Evolutionary conservation across 768 basidiomycete genomes (phyloP).

Genomic region (Chalciporus chontae): DNA sequence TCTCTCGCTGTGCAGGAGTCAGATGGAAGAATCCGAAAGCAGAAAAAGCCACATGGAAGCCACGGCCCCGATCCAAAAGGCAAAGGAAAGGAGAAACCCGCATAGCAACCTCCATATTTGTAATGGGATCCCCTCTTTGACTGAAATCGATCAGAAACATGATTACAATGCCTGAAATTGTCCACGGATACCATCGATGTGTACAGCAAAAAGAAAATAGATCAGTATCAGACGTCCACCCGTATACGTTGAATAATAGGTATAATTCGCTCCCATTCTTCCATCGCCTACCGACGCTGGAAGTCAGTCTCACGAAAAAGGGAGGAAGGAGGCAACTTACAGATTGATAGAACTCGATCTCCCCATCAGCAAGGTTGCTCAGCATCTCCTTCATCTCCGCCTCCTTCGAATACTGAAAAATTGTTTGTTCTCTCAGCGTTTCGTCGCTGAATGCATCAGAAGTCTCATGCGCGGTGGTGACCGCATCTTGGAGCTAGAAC

Average conservation of each 20-base stretch:
- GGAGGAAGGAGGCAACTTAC: conserved; percentile 37
- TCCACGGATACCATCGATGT: conserved; percentile 10
- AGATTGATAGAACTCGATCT: conserved; percentile 92
- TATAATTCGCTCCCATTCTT: conserved; percentile 96
- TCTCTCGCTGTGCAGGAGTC: conserved; percentile 81
- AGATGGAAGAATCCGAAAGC: conserved; percentile 52
- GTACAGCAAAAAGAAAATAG: conserved; percentile 16
- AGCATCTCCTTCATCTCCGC: conserved; percentile 98
- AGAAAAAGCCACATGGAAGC: conserved; percentile 3
- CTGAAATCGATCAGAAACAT: conserved; percentile 1
- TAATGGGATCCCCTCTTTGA: background rate
- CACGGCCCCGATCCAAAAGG: conserved; percentile 6
- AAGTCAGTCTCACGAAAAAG: conserved; percentile 5
- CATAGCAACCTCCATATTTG: background rate
- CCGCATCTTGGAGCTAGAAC: conserved; percentile 88
- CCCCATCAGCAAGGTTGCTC: conserved; percentile 83
- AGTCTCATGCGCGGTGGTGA: conserved; percentile 91
- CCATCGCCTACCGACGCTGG: conserved; percentile 65
- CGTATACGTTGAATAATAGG: conserved; percentile 91
- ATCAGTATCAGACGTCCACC: conserved; percentile 69
- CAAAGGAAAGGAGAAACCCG: conserved; percentile 10
- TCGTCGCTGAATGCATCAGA: conserved; percentile 96
- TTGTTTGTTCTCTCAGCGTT: conserved; percentile 83
- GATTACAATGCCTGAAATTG: conserved; percentile 6
- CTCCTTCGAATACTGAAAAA: conserved; percentile 89